Base-by-base conservation (phyloP, 768 basidiomycete genomes). In the Lactarius hengduanensis region DNA sequence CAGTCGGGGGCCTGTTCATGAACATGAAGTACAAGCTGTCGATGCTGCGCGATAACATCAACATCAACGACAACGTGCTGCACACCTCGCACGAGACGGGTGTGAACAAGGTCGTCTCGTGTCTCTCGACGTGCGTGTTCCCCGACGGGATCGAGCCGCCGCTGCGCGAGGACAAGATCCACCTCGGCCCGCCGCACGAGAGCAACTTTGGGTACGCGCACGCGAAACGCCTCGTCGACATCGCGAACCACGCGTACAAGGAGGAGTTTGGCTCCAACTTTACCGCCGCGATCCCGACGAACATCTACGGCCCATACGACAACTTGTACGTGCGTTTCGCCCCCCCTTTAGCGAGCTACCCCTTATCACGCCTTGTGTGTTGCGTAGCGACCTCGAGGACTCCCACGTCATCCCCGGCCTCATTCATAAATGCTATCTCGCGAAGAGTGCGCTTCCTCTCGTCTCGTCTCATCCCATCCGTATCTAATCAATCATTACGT, bases 161-260 rank as follows among this genome's bases (percentile, higher is more conserved):
- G 11, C 84, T 98, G 34, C 90, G 92, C 72, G 96, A 98, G 79
- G 86, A 82, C 71, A 95, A 94, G 79, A 89, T 98, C 65, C 96
- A 98, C 76, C 81, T 83, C 43, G 96, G 96, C 26, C 92, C 91
- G 28, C 96, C 96, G 13, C 96, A 98, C 75, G 82, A 88, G 65
- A 93, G 91, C 71, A 97, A 97, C 83, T 97, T 94, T 78, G 96
- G 95, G 30, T 98, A 98, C 72, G 92, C 96, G 3, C 91, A 97
- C 72, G 94, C 93, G 55, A 98, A 98, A 78, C 84, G 95, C 18
- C 84, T 97, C 82, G 94, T 98, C 8, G 96, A 97, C 74, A 88
- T 97, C 2, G 91, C 93, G 75, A 97, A 97, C 75, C 94, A 91
- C 71, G 96, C 96, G 0, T 98, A 97, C 83, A 90, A 96, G 79